A percentile compares a stretch with the other conserved stretches of the same genome.
Conservation (phyloP, 441 rosid species). For the Pelargonium exstipulatum region DNA sequence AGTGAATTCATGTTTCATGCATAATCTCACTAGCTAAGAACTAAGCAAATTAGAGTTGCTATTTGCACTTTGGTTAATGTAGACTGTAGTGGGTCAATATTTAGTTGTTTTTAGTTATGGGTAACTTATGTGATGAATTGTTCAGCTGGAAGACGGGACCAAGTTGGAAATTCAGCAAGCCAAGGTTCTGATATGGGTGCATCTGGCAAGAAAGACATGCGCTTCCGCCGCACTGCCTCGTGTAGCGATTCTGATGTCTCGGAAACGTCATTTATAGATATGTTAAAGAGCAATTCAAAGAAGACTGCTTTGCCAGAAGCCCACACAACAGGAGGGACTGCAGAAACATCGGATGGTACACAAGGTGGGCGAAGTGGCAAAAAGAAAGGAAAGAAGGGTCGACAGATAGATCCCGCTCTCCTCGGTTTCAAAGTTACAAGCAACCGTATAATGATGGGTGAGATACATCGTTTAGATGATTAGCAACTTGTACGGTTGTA, state of each 20-base stretch:
- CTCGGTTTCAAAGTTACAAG: slow-evolving; percentile 45
- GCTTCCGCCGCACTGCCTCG: slow-evolving; percentile 34
- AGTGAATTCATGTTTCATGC: too few relatives aligned
- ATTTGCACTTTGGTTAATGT: too few relatives aligned
- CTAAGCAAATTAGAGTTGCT: too few relatives aligned
- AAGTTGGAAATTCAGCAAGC: slow-evolving; percentile 21
- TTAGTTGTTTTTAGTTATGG: background rate
- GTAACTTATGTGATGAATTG: background rate
- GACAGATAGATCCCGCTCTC: slow-evolving; percentile 45
- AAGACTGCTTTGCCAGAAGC: slow-evolving; percentile 29
- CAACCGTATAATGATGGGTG: slow-evolving; percentile 53
- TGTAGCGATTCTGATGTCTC: slow-evolving; percentile 35
- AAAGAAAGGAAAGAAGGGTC: slow-evolving; percentile 45
- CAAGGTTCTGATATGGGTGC: slow-evolving; percentile 21
- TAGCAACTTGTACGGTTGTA: slow-evolving; percentile 8
- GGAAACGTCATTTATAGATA: slow-evolving; percentile 55
- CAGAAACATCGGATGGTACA: slow-evolving; percentile 28
- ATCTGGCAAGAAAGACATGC: slow-evolving; percentile 35
- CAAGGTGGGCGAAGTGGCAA: slow-evolving; percentile 33
- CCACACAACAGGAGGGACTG: slow-evolving; percentile 11
- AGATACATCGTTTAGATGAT: slow-evolving; percentile 38
- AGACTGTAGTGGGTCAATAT: background rate
- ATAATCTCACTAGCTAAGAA: too few relatives aligned
- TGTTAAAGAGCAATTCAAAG: slow-evolving; percentile 47
- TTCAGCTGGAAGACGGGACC: slow-evolving; percentile 30